Percentiles rank a stretch among this genome's conserved stretches.
phyloP scores from a whole-genome alignment of 805 yeast species.

The Metschnikowia hibisci region DNA sequence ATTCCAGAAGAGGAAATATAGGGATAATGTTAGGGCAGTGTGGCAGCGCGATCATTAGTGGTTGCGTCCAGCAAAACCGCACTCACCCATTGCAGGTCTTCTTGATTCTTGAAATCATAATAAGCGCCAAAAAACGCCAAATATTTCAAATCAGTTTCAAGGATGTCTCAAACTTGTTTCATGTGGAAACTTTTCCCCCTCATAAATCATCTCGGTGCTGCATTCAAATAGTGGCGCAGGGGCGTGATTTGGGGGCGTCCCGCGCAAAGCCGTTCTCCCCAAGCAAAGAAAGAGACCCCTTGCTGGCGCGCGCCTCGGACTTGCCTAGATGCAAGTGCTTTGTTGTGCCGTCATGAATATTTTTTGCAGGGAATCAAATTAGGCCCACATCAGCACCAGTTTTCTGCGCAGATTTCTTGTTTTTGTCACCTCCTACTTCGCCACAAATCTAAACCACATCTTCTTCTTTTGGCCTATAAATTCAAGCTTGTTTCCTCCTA shows the following conservation, averaged over 20 bases:
- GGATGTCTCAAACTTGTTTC: too few species aligned
- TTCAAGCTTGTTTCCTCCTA: not conserved
- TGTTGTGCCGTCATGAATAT: slow-evolving; percentile 5
- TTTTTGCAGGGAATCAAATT: slow-evolving; percentile 3
- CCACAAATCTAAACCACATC: not conserved
- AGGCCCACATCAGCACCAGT: slow-evolving; percentile 1
- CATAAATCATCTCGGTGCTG: not conserved
- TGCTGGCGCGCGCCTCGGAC: slow-evolving; percentile 7
- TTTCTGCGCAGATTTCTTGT: slow-evolving; percentile 1
- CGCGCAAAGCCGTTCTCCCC: slow-evolving; percentile 3
- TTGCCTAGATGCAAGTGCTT: slow-evolving; percentile 4
- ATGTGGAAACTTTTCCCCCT: too few species aligned
- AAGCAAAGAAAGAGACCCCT: too few species aligned
- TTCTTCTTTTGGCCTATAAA: not conserved
- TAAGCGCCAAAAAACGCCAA: too few species aligned
- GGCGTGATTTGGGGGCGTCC: not conserved
- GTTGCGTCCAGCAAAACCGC: too few species aligned
- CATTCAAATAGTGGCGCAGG: not conserved
- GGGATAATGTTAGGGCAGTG: too few species aligned
- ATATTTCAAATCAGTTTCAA: too few species aligned
- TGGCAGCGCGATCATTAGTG: too few species aligned
- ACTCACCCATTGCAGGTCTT: too few species aligned
- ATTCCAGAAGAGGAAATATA: too few species aligned
- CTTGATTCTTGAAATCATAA: too few species aligned
- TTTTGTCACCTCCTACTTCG: slow-evolving; percentile 2